phyloP scores from a whole-genome alignment of 2,329 filamentous ascomycete genomes.

The Stagonosporopsis vannaccii region DNA sequence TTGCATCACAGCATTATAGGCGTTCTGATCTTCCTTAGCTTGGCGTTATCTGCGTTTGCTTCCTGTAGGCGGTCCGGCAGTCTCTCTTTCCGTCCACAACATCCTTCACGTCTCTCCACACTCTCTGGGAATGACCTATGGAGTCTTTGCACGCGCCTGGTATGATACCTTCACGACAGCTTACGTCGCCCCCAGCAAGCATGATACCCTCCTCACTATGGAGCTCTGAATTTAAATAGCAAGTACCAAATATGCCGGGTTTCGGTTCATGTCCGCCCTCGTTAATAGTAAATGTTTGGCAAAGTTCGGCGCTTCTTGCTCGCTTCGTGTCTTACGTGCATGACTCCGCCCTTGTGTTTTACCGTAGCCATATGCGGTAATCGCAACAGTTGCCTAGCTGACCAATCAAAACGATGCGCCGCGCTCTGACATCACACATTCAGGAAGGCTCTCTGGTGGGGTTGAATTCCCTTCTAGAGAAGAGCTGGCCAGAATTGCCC shows the following conservation, averaged over 20 bases:
- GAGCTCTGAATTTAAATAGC: constrained; percentile 31
- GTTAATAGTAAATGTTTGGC: constrained; percentile 8
- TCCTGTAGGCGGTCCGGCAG: constrained; percentile 16
- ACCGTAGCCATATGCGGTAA: constrained; percentile 7
- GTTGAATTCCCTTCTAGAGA: constrained; percentile 6
- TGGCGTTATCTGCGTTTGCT: constrained; percentile 24
- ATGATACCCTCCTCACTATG: constrained; percentile 47
- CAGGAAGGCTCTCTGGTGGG: constrained; percentile 13
- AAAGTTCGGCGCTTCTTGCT: constrained; percentile 12
- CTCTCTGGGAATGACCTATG: neutral
- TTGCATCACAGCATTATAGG: constrained; percentile 34
- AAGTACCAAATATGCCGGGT: constrained; percentile 10
- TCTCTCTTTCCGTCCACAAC: constrained; percentile 18
- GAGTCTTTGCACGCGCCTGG: constrained; percentile 28
- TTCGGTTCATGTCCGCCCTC: constrained; percentile 3
- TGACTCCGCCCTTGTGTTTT: neutral
- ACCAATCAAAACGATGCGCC: constrained; percentile 2
- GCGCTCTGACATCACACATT: constrained; percentile 14
- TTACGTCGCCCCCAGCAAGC: constrained; percentile 40
- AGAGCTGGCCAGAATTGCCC: neutral
- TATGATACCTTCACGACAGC: constrained; percentile 39
- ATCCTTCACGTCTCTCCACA: neutral
- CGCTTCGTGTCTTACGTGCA: constrained; percentile 1
- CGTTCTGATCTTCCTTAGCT: constrained; percentile 27
- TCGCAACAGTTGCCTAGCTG: constrained; percentile 10